phyloP scores from a whole-genome alignment of 495 filamentous ascomycete species.

The Penicillium verhagenii region DNA sequence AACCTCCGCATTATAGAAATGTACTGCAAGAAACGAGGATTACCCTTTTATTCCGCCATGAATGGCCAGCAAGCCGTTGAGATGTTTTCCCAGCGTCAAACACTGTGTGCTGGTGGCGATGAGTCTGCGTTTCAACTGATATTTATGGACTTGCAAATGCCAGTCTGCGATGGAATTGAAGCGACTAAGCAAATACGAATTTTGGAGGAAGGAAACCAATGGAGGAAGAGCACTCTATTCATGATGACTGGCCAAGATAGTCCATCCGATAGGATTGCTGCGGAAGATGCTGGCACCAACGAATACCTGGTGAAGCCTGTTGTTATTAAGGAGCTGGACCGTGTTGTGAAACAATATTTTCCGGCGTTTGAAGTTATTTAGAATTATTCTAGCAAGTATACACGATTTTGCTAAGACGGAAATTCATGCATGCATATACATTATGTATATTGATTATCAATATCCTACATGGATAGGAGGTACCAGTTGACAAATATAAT shows the following conservation, averaged over 20 bases:
- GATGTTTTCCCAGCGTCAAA: constrained; percentile 6
- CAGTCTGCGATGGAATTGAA: constrained; percentile 85
- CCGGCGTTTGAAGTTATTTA: not conserved
- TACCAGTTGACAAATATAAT: no score
- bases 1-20: constrained; percentile 18
- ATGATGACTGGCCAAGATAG: constrained; percentile 20
- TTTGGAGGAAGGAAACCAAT: constrained; percentile 68
- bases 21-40: constrained; percentile 12
- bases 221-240: constrained; percentile 2
- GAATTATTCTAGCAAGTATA: no score
- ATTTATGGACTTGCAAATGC: constrained; percentile 91
- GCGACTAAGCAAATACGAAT: constrained; percentile 84
- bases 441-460: no score
- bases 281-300: constrained; percentile 7
- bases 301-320: constrained; percentile 19
- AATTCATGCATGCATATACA: no score
- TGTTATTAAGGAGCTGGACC: constrained; percentile 12
- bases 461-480: no score
- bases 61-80: constrained; percentile 13
- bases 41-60: constrained; percentile 9
- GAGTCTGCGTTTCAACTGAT: constrained; percentile 62
- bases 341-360: constrained; percentile 9
- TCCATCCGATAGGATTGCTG: constrained; percentile 11
- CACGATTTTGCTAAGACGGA: no score
- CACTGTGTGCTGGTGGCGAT: not conserved